These are phyloP conservation scores for Tuber borchii DNA, from an alignment of 495 filamentous ascomycete genomes.

Conservation along the genomic window DNA sequence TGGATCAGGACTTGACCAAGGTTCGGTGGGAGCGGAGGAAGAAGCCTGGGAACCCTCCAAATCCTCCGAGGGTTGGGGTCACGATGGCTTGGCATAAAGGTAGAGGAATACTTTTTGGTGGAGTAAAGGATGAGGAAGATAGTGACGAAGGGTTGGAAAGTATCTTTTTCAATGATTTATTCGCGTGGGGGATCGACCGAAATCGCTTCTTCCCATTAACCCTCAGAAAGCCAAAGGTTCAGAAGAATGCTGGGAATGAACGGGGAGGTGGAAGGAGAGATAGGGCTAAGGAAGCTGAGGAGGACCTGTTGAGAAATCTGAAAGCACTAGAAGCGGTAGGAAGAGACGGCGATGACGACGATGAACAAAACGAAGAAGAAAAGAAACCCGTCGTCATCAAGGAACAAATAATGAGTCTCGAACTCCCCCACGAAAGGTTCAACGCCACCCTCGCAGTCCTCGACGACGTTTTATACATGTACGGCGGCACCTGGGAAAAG, in stretches of 20 bases:
- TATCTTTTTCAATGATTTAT: constrained; percentile 86
- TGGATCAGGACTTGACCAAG: constrained; percentile 62
- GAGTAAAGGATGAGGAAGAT: constrained; percentile 88
- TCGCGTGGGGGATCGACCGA: constrained; percentile 85
- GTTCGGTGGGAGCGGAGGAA: constrained; percentile 90
- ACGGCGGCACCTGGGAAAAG: constrained; percentile 90
- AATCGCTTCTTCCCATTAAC: constrained; percentile 84
- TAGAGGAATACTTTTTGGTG: constrained; percentile 85
- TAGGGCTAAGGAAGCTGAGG: constrained; percentile 75
- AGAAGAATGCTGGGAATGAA: constrained; percentile 50
- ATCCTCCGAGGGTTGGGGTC: constrained; percentile 72
- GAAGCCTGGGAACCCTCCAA: constrained; percentile 81
- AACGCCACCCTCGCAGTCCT: constrained; percentile 85
- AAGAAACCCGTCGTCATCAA: constrained; percentile 53
- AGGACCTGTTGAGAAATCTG: constrained; percentile 78
- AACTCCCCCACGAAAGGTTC: constrained; percentile 80
- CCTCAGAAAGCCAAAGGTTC: constrained; percentile 62
- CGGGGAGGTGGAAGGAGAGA: constrained; percentile 56
- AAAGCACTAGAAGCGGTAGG: constrained; percentile 69
- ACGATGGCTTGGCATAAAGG: constrained; percentile 92
- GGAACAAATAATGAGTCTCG: constrained; percentile 54
- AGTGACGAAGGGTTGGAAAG: constrained; percentile 93
- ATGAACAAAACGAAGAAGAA: constrained; percentile 44
- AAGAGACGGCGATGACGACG: constrained; percentile 54
- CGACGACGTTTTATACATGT: constrained; percentile 84